Conservation (phyloP, 106 monocot genomes). For the Dendrobium catenatum region DNA sequence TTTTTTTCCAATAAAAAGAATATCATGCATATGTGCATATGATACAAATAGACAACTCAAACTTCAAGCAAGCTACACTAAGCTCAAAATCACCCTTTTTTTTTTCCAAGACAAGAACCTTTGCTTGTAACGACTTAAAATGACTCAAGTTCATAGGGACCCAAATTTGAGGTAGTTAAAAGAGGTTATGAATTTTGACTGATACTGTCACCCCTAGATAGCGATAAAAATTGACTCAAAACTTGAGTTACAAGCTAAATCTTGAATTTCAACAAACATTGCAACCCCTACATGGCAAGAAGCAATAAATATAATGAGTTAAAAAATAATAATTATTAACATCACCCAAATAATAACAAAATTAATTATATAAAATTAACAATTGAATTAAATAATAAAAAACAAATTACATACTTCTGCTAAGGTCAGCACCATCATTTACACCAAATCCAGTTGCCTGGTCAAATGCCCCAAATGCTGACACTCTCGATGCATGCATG, state of each 20-base stretch:
- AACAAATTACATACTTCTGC: conserved; percentile 21
- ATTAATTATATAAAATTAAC: not conserved
- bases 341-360: not conserved
- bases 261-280: not conserved
- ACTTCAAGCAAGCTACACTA: not conserved
- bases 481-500: conserved; percentile 33
- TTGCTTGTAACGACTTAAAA: not conserved
- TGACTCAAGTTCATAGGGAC: not conserved
- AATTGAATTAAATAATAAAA: not conserved
- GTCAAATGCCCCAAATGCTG: conserved; percentile 30
- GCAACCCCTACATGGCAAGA: not conserved
- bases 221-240: no score
- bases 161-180: not conserved
- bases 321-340: not conserved
- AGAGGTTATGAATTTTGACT: not conserved
- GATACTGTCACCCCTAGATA: not conserved
- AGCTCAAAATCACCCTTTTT: not conserved
- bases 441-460: conserved; percentile 27
- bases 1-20: not conserved
- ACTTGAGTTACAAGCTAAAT: not conserved
- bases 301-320: not conserved
- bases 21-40: not conserved
- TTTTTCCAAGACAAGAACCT: not conserved
- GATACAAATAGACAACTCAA: not conserved
- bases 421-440: conserved; percentile 17